Evolutionary conservation across 768 basidiomycete species (phyloP).

Genomic region (Boletus subcaerulescens): DNA sequence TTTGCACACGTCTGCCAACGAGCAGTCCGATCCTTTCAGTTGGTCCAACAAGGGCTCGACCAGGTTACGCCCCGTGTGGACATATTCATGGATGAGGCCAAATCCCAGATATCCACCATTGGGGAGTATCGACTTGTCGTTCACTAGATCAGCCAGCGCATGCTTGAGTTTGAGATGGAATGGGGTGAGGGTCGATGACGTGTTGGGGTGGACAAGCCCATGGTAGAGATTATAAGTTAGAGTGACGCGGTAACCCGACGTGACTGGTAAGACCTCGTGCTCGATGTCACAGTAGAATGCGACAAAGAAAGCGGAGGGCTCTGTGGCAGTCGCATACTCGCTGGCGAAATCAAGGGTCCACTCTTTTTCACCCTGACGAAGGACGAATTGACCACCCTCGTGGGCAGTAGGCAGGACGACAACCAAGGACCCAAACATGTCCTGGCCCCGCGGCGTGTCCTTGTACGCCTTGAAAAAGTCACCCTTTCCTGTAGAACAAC

Average conservation of each 20-base stretch:
- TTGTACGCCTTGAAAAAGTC: constrained; percentile 12
- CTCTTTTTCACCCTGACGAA: constrained; percentile 1
- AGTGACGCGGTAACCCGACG: constrained; percentile 42
- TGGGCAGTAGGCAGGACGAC: constrained; percentile 43
- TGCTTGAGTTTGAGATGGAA: neutral
- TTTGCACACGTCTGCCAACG: constrained; percentile 3
- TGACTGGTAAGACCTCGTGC: constrained; percentile 43
- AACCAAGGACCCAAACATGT: constrained; percentile 53
- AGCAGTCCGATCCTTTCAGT: constrained; percentile 5
- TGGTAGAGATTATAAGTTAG: constrained; percentile 41
- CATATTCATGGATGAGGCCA: constrained; percentile 14
- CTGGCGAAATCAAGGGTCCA: constrained; percentile 3
- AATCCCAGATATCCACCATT: constrained; percentile 13
- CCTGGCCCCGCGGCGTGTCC: constrained; percentile 34
- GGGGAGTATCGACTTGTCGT: constrained; percentile 1
- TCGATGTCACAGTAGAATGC: constrained; percentile 44
- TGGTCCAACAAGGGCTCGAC: neutral
- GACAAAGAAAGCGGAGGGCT: constrained; percentile 33
- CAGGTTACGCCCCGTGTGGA: neutral
- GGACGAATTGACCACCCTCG: constrained; percentile 12
- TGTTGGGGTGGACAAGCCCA: neutral
- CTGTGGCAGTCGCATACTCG: neutral
- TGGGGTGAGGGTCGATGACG: neutral
- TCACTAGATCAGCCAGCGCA: neutral
- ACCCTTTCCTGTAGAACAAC: neutral